Evolutionary conservation across 2,329 filamentous ascomycete species (phyloP), one percentile per base, ranked within the genome.

Genomic region (Hirsutella minnesotensis): DNA sequence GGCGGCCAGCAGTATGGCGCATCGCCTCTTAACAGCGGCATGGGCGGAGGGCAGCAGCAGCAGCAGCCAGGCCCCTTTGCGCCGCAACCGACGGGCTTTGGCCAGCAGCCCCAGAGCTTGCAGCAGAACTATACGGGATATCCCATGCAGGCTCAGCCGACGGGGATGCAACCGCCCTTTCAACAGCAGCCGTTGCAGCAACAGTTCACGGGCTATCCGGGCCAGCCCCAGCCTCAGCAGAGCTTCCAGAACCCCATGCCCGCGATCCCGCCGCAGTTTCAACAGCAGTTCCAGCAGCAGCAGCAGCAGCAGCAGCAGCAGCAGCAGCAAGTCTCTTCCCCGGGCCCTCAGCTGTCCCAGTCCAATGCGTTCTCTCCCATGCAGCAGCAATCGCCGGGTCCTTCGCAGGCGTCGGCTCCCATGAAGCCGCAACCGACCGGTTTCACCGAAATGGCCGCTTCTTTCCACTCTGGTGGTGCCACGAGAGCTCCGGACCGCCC

Each of bases 161-260:
- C 57, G 54, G 70, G 63, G 60, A 67, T 72, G 56, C 76, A 73
- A 57, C 73, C 73, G 47, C 68, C 71, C 47, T 68, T 70, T 48
- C 78, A 77, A 56, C 70, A 84, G 62, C 68, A 75, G 52, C 83
- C 86, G 58, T 77, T 75, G 56, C 70, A 84, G 62, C 68, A 75
- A 52, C 83, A 86, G 58, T 77, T 75, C 51, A 85, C 83, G 12
- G 81, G 82, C 27, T 84, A 75, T 57, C 73, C 73, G 10, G 60
- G 59, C 13, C 59, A 63, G 48, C 51, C 58, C 45, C 66, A 69
- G 49, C 69, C 72, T 48, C 79, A 81, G 56, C 75, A 77, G 47
- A 70, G 73, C 57, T 80, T 77, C 61, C 70, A 73, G 57, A 74
- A 67, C 41, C 70, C 75, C 10, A 67, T 80, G 60, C 76, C 75